These are phyloP conservation scores for Boechera divaricarpa DNA, from an alignment of 345 rosid species.

Conservation along the genomic window DNA sequence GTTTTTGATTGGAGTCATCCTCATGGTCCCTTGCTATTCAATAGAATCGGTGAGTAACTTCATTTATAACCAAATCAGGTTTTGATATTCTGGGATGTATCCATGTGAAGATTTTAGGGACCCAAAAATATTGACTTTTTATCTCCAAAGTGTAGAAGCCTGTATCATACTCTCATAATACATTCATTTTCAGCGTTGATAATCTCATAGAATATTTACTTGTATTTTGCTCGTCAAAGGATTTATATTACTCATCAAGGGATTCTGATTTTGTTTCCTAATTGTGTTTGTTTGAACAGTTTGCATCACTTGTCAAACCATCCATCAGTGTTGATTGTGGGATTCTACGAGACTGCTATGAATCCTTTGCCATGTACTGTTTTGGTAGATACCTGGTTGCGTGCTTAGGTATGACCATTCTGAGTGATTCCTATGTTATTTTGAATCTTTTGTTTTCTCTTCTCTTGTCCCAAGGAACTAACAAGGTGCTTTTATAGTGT, in stretches of 20 bases:
- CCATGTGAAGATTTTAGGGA: too few species aligned
- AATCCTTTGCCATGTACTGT: slow-evolving; percentile 99
- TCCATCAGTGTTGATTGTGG: slow-evolving; percentile 87
- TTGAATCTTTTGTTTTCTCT: neutral
- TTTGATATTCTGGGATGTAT: too few species aligned
- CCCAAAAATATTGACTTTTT: neutral
- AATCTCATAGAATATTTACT: too few species aligned
- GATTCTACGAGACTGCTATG: slow-evolving; percentile 96
- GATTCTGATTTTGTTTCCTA: slow-evolving; percentile 14
- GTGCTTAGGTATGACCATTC: slow-evolving; percentile 79
- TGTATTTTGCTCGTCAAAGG: neutral
- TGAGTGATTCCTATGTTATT: neutral
- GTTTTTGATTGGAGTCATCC: slow-evolving; percentile 94
- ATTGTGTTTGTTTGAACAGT: slow-evolving; percentile 51
- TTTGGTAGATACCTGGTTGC: slow-evolving; percentile 99
- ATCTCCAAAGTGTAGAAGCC: neutral
- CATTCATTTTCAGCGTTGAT: neutral
- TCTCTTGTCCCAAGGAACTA: slow-evolving; percentile 10
- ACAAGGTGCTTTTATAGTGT: neutral
- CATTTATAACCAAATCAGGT: too few species aligned
- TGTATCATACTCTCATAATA: neutral
- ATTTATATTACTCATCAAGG: neutral
- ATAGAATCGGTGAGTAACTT: slow-evolving; percentile 81
- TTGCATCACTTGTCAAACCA: slow-evolving; percentile 88
- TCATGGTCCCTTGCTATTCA: slow-evolving; percentile 98